phyloP scores from a whole-genome alignment of 1,284 basidiomycete species.

The Cryptococcus sp. region DNA sequence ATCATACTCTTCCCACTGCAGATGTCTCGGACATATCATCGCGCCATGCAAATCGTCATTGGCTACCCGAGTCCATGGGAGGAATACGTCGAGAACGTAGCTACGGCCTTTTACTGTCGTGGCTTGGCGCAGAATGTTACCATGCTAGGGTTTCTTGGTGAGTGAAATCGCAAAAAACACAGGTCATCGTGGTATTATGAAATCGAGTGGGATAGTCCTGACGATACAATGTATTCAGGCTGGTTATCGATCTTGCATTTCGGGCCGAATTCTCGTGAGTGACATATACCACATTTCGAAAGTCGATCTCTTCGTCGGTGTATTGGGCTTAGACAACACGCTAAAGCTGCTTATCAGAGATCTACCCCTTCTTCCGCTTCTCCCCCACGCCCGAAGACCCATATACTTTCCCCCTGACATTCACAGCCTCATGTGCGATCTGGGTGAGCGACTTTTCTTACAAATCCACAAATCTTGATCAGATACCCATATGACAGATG shows the following conservation, averaged over 20 bases:
- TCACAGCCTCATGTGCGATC: slow-evolving; percentile 58
- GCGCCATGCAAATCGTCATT: slow-evolving; percentile 52
- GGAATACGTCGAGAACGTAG: slow-evolving; percentile 58
- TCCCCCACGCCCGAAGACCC: slow-evolving; percentile 56
- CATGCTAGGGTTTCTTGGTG: slow-evolving; percentile 56
- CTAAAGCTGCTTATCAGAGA: slow-evolving; percentile 27
- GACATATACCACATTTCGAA: background rate
- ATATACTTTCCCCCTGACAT: slow-evolving; percentile 61
- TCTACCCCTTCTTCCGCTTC: slow-evolving; percentile 63
- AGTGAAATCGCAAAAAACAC: slow-evolving; percentile 2
- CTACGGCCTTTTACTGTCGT: slow-evolving; percentile 57
- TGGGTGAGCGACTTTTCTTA: slow-evolving; percentile 50
- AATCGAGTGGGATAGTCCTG: background rate
- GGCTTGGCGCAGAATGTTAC: slow-evolving; percentile 61
- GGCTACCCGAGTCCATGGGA: slow-evolving; percentile 57
- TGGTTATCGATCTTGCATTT: slow-evolving; percentile 59
- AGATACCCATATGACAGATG: background rate
- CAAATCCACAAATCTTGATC: background rate
- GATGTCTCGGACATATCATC: slow-evolving; percentile 56
- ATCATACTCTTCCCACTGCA: slow-evolving; percentile 60
- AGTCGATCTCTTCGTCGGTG: background rate
- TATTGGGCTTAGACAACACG: too few relatives aligned
- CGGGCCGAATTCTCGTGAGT: slow-evolving; percentile 55
- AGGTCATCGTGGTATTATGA: background rate
- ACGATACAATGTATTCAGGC: slow-evolving; percentile 23